Evolutionary conservation across 306 rosid genomes (phyloP), one percentile per base, ranked within the genome.

Genomic region (Phaseolus lunatus): DNA sequence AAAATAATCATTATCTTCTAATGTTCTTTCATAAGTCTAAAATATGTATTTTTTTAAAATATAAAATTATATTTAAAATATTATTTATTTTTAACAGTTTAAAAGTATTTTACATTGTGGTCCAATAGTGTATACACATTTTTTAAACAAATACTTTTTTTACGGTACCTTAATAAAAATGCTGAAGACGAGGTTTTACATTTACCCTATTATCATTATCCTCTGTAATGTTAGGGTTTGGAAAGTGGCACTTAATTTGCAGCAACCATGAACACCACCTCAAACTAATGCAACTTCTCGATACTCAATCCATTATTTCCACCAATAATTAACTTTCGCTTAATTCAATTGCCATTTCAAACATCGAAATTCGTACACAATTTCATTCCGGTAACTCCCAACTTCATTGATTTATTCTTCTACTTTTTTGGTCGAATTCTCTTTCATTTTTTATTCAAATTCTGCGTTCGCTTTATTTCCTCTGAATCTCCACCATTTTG

Each of bases 321-420:
- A 50, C 5, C 63, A 18, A 13, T 19, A 47, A 12, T 45, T 27
- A 52, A 44, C 29, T 75, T n/a, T 29, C 2, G 44, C 53, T 23
- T 4, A 22, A 49, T 33, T 18, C 53, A 33, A 35, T 12, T 5
- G 3, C 43, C 6, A 75, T 63, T 15, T 3, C 39, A 76, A 49
- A 26, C 27, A 18, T 35, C 49, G 6, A 29, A 75, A 12, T 50
- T 76, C 29, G 53, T 33, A 24, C 71, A 47, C 61, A 20, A 4
- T 63, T 33, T 49, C 5, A 15, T 33, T 64, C 52, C 2, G 72
- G 63, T 64, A 64, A 20, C 50, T 20, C 71, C 39, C 71, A 31
- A 29, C 39, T 20, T 19, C 39, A 62, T 8, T 24, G 27, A 54
- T 11, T 7, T 9, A 1, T 16, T 63, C 20, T 49, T 49, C 56